A percentile compares a stretch with the other conserved stretches of the same genome.
Conservation (phyloP, 441 rosid genomes). For the Gossypium schwendimanii region DNA sequence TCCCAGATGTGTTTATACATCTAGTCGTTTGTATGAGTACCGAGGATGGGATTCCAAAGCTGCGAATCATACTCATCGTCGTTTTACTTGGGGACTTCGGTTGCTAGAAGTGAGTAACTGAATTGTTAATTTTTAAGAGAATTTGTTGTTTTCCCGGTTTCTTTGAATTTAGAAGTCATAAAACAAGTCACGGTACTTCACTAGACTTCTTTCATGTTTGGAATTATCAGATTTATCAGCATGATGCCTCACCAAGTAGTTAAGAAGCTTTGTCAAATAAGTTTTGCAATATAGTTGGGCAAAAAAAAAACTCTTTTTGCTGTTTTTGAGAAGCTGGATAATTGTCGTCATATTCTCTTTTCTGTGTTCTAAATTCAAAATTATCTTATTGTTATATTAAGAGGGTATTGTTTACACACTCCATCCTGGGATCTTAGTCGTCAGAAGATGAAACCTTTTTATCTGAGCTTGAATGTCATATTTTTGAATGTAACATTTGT, state of each 20-base stretch:
- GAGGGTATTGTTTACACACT: neutral
- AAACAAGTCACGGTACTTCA: neutral
- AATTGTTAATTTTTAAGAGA: neutral
- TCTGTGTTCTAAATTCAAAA: neutral
- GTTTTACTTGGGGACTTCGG: constrained; percentile 92
- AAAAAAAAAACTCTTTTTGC: neutral
- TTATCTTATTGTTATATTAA: neutral
- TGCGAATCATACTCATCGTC: constrained; percentile 80
- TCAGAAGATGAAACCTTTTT: neutral
- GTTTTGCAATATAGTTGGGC: neutral
- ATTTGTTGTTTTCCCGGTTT: neutral
- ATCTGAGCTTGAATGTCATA: neutral
- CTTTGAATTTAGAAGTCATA: neutral
- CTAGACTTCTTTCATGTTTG: neutral
- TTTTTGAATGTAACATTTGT: neutral
- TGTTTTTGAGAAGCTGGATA: neutral
- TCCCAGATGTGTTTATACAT: constrained; percentile 93
- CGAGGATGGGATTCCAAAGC: constrained; percentile 97
- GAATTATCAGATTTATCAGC: neutral
- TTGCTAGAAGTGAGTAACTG: constrained; percentile 66
- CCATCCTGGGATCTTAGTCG: neutral
- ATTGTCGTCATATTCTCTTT: neutral
- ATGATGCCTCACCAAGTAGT: neutral
- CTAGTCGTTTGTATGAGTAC: constrained; percentile 82
- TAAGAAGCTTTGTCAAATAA: neutral